Evolutionary conservation across 306 rosid species (phyloP), one percentile per base, ranked within the genome.

Genomic region (Leucaena leucocephala): DNA sequence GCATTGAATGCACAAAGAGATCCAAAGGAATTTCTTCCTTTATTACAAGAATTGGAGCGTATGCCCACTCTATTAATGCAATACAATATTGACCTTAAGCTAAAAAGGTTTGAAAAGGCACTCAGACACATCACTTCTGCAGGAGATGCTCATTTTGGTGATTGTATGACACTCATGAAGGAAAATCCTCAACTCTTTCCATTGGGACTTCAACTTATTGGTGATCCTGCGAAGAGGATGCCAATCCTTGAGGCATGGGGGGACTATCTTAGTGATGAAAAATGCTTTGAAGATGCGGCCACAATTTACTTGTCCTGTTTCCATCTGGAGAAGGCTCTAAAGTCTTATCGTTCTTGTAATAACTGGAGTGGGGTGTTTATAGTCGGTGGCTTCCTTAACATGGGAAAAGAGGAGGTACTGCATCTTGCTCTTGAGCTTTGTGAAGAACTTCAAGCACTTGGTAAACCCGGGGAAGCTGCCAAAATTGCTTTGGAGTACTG

Each of bases 401-500:
- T 93, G 87, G 93, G 84, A 62, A 84, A 89, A 75, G 97, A 91
- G 65, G 96, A 91, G 84, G 75, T 91, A 69, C 80, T 81, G 42
- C 81, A 62, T 73, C 79, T 95, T 82, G 93, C 98, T 72, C 81
- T 83, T 68, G 99, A 95, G 82, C 96, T 95, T 75, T 95, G 96
- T 82, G 99, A 95, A 84, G 97, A 95, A 85, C 93, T 95, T 91
- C 99, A 95, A 84, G 96, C 97, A 19, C 91, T 92, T 71, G 99
- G 99, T 66, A 95, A 91, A 81, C 97, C 98, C 11, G 90, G 91
- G 67, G 96, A 95, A 72, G 99, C 99, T 68, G 99, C 98, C 80
- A 93, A 90, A 87, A 89, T 96, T 85, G 88, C 91, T 49, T 91
- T 93, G 72, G 97, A 95, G 72, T 95, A 95, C 73, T 90, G 94